Conservation (phyloP, 768 basidiomycete genomes). For the Suillus discolor region DNA sequence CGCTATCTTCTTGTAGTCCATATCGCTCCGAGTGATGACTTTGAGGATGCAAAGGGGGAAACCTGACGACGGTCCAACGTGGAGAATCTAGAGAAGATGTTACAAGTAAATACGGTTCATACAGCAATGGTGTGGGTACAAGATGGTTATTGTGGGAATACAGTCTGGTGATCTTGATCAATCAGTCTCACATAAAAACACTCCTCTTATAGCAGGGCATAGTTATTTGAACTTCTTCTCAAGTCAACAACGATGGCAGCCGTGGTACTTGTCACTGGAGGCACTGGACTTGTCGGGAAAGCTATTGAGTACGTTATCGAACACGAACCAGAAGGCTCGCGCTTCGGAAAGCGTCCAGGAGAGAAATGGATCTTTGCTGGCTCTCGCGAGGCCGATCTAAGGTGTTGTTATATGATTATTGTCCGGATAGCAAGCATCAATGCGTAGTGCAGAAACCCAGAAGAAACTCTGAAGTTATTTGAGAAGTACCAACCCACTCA, state of each 20-base stretch:
- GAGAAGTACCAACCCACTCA: constrained; percentile 93
- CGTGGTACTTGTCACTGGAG: constrained; percentile 82
- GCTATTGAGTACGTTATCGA: constrained; percentile 81
- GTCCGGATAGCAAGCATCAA: neutral
- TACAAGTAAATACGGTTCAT: constrained; percentile 15
- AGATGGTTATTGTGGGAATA: constrained; percentile 21
- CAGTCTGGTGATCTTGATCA: neutral
- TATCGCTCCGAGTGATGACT: constrained; percentile 21
- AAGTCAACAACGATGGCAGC: constrained; percentile 25
- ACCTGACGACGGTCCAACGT: constrained; percentile 9
- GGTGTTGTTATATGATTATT: constrained; percentile 42
- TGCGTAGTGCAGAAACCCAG: constrained; percentile 55
- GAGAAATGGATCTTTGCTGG: constrained; percentile 88
- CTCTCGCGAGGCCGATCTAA: constrained; percentile 82
- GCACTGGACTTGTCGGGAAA: constrained; percentile 84
- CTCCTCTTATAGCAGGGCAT: neutral
- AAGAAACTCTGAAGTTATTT: constrained; percentile 71
- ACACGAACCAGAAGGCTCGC: constrained; percentile 74
- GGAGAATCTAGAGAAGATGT: constrained; percentile 12
- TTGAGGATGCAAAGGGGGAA: neutral
- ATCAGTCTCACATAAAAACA: constrained; percentile 5
- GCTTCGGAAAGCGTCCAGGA: constrained; percentile 72
- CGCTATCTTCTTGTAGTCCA: constrained; percentile 57
- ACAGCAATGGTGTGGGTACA: constrained; percentile 7
- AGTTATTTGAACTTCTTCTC: neutral